Evolutionary conservation across 768 basidiomycete species (phyloP), one percentile per base, ranked within the genome.

Genomic region (Boletus pseudo-olivaceus): DNA sequence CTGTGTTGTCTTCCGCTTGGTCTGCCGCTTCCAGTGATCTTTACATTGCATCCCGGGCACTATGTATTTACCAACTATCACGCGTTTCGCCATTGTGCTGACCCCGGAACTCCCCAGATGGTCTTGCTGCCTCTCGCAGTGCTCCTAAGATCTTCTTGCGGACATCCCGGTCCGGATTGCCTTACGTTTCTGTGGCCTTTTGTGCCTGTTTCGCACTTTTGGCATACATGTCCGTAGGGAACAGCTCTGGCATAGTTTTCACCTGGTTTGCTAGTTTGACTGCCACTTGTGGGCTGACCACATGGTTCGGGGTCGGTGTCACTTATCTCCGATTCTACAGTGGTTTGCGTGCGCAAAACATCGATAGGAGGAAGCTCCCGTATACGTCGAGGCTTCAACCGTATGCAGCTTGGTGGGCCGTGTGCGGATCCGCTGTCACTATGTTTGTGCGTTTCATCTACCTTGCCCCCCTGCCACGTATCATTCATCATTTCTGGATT

Each of bases 61-160:
- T 75, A 27, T 75, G 72, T 70, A 60, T 30, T 40, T 3, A 3
- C 23, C 23, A 38, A 8, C 46, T 12, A 41, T 30, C 26, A 26
- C 44, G 12, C 15, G 5, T 53, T 4, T 40, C 10, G 14, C 2
- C 32, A 37, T 33, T 11, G 23, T 23, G 7, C 40, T 59, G 5
- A 71, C 34, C 59, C 38, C 72, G 71, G n/a, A 30, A 39, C 34
- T 55, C 58, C 73, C 0, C 74, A 81, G 53, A 83, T 56, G 78
- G 78, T 56, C 74, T 83, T 32, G 79, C 82, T 19, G 59, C 75
- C 48, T 73, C 75, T 26, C 75, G 76, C 2, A 74, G 78, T 54
- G 80, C 82, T 0, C 83, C 82, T 3, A 72, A 67, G 53, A 66
- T 83, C 54, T 82, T 85, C 62, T 48, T 68, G 30, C 65, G 72